A percentile compares a stretch with the other conserved stretches of the same genome.
Conservation (phyloP, 805 yeast genomes). For the Kodamaea jinghongensis region DNA sequence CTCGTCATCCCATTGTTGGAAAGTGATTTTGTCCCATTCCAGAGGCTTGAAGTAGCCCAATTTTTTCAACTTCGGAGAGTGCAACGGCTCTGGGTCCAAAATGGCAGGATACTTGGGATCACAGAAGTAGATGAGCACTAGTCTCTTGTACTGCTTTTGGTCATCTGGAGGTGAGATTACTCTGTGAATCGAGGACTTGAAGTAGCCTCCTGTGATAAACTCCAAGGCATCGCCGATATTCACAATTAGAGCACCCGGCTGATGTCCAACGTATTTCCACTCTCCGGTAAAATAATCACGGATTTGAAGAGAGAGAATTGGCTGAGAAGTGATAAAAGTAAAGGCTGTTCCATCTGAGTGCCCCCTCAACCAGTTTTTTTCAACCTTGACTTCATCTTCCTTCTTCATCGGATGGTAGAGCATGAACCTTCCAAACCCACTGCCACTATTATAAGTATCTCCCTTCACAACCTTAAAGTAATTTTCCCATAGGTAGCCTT, state of each 20-base stretch:
- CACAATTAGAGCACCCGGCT: constrained; percentile 28
- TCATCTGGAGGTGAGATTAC: constrained; percentile 16
- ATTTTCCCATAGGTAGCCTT: constrained; percentile 28
- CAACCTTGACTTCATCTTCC: constrained; percentile 23
- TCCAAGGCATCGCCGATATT: constrained; percentile 32
- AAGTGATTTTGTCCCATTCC: constrained; percentile 29
- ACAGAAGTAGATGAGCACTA: constrained; percentile 16
- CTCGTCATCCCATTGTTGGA: constrained; percentile 35
- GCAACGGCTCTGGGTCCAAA: constrained; percentile 16
- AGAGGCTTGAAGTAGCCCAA: constrained; percentile 17
- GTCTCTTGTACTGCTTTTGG: constrained; percentile 13
- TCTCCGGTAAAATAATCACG: constrained; percentile 28
- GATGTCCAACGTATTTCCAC: constrained; percentile 31
- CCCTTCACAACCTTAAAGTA: constrained; percentile 23
- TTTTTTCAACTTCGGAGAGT: constrained; percentile 10
- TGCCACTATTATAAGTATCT: constrained; percentile 24
- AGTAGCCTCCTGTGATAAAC: constrained; percentile 28
- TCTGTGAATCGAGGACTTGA: constrained; percentile 16
- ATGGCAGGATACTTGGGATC: constrained; percentile 15
- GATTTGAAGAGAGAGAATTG: constrained; percentile 28
- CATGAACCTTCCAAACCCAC: constrained; percentile 31
- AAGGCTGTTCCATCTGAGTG: constrained; percentile 32
- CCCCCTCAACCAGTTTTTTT: constrained; percentile 28
- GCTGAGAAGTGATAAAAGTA: constrained; percentile 32
- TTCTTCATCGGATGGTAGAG: constrained; percentile 24